Evolutionary conservation across 1,139 yeast genomes (phyloP).

Genomic region (Magnusiomyces suaveolens): DNA sequence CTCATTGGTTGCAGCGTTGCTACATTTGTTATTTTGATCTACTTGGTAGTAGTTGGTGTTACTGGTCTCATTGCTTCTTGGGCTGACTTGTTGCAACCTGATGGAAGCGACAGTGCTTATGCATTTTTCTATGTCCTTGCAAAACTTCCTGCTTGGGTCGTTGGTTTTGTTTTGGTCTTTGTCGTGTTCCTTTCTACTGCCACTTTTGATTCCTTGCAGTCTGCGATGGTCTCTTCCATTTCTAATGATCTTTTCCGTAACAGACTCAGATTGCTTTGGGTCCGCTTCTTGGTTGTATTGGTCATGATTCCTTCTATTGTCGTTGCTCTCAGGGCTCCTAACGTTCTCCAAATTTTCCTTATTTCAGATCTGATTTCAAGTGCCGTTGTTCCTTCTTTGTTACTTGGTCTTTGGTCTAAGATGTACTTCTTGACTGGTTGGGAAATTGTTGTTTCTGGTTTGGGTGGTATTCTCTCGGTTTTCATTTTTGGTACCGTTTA

Average conservation of each 20-base stretch:
- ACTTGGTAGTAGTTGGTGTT: conserved; percentile 65
- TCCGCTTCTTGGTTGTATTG: conserved; percentile 61
- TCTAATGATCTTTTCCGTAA: conserved; percentile 87
- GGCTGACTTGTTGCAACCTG: conserved; percentile 56
- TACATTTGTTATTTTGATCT: conserved; percentile 50
- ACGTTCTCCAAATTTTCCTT: conserved; percentile 74
- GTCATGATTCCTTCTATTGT: conserved; percentile 79
- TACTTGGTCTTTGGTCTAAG: conserved; percentile 58
- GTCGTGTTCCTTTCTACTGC: conserved; percentile 69
- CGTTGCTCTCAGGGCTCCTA: conserved; percentile 72
- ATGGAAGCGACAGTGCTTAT: conserved; percentile 54
- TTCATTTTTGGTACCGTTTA: conserved; percentile 78
- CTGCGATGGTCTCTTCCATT: conserved; percentile 79
- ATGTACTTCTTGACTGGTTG: conserved; percentile 68
- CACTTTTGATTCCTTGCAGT: conserved; percentile 80
- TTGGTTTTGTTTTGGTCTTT: conserved; percentile 74
- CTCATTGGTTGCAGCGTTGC: conserved; percentile 69
- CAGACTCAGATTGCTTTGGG: conserved; percentile 54
- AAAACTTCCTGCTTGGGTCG: conserved; percentile 78
- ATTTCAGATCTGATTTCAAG: conserved; percentile 87
- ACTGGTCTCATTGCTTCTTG: conserved; percentile 87
- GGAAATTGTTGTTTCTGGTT: conserved; percentile 75
- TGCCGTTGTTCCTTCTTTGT: conserved; percentile 75
- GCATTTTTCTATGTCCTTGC: conserved; percentile 58
- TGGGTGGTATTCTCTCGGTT: conserved; percentile 71